Base-by-base conservation (phyloP, 805 yeast genomes). In the Starmerella cellae region DNA sequence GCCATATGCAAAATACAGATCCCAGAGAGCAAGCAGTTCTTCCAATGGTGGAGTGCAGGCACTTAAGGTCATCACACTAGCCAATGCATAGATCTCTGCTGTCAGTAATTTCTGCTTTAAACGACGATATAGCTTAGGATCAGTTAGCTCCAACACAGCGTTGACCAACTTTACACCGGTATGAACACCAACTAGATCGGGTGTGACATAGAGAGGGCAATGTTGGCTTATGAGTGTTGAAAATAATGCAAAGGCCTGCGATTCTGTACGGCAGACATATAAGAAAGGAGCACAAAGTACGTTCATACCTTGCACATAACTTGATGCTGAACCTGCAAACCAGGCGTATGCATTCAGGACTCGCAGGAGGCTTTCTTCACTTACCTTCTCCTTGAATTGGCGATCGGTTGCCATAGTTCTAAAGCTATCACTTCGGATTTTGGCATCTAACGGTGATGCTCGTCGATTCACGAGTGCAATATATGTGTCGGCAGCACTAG, bases 1-100 rank as follows among this genome's bases (percentile, higher is more conserved):
- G 0, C 96, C 96, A 54, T 82, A 85, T 3, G 95, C 94, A 60
- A 85, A 80, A 52, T 84, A 62, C 50, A 85, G 81, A 58, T 85
- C 96, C 96, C 96, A 85, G 16, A 85, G 66, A 44, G 75, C 72
- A 30, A 85, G 61, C 1, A 82, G 81, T 48, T 85, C 83, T 26
- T 66, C 63, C 35, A 87, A 64, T 0, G 95, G 87, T 9, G 93
- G 94, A 5, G 93, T 83, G 53, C 94, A 82, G 2, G 95, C 88
- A 43, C 87, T 76, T 37, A 87, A 63, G 0, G 96, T 85, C 49
- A 87, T 62, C 1, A 84, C 81, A 36, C 61, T 62, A 2, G 70
- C 66, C 50, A 85, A 77, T 0, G 93, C 95, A 58, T 85, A 85
- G 21, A 85, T 75, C 54, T 84, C 85, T 0, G 95, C 87, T 22